Conservation (phyloP, 1,284 basidiomycete genomes). For the Cryptococcus depauperatus region DNA sequence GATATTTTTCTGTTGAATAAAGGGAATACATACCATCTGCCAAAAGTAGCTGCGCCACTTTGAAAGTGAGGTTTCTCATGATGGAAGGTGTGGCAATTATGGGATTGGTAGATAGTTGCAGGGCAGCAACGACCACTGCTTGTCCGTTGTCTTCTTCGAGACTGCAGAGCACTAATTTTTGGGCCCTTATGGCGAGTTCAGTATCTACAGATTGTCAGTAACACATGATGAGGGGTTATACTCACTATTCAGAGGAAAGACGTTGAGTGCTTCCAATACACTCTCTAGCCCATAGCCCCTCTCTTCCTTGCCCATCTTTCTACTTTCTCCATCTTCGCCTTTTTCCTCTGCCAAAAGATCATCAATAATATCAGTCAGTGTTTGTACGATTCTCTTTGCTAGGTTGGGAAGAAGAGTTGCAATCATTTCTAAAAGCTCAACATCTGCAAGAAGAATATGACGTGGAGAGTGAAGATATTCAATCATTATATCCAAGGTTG, state of each 20-base stretch:
- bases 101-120: conserved; percentile 25
- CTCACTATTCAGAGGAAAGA: conserved; percentile 30
- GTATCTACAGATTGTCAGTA: conserved; percentile 10
- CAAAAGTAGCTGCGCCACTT: conserved; percentile 27
- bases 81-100: conserved; percentile 20
- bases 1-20: too few species aligned
- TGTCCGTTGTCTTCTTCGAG: conserved; percentile 25
- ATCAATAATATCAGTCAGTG: conserved; percentile 25
- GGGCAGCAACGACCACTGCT: conserved; percentile 22
- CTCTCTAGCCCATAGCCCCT: conserved; percentile 7
- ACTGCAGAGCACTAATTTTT: conserved; percentile 27
- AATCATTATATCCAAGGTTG: conserved; percentile 24
- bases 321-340: neutral
- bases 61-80: conserved; percentile 24
- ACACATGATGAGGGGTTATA: neutral
- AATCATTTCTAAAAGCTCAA: conserved; percentile 25
- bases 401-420: conserved; percentile 26
- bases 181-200: conserved; percentile 20
- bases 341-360: conserved; percentile 10
- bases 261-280: conserved; percentile 25
- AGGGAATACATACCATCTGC: conserved; percentile 23
- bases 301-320: neutral
- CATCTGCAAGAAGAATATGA: conserved; percentile 21
- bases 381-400: conserved; percentile 20
- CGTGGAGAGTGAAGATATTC: conserved; percentile 23